Evolutionary conservation across 2,329 filamentous ascomycete species (phyloP), one percentile per base, ranked within the genome.

Genomic region (Claviceps fusiformis): DNA sequence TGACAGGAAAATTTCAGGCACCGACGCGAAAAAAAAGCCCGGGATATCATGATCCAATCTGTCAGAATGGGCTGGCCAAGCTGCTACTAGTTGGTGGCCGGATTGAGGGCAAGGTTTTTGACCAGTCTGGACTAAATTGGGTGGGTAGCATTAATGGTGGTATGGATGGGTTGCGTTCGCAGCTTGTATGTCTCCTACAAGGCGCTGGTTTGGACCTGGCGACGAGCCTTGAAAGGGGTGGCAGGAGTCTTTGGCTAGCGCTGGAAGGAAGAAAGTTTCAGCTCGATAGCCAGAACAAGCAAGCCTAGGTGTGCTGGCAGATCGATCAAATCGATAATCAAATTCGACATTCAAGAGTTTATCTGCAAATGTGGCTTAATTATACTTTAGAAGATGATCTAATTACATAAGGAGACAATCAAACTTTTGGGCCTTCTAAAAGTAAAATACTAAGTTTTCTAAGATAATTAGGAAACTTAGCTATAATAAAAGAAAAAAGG

Each of bases 41-140:
- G 0, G 83, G 84, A 13, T 95, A 90, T 71, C 80, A 95, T 68
- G 92, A 96, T 55, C 77, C 82, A 0, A 70, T 77, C 1, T 88
- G 92, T 54, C 91, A 96, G 70, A 81, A 75, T 60, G 93, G 87
- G 8, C 68, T 98, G 62, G 83, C 89, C 64, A 98, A 98, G 73
- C 72, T 98, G 59, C 76, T 95, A 68, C 72, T 98, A 39, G 73
- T 98, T 15, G 93, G 90, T 54, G 91, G 91, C 15, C 79, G 93
- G 53, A 80, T 96, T 35, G 93, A 98, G 66, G 87, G 87, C 59
- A 85, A 83, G 68, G 81, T 89, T 37, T 91, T 95, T 64, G 91
- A 96, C 66, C 70, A 80, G 50, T 82, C 85, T 11, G 86, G 87
- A 54, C 69, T 83, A 52, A 74, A 72, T 62, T 82, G 78, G 78